Evolutionary conservation across 2,329 filamentous ascomycete genomes (phyloP).

Genomic region (Dactylellina leptospora): DNA sequence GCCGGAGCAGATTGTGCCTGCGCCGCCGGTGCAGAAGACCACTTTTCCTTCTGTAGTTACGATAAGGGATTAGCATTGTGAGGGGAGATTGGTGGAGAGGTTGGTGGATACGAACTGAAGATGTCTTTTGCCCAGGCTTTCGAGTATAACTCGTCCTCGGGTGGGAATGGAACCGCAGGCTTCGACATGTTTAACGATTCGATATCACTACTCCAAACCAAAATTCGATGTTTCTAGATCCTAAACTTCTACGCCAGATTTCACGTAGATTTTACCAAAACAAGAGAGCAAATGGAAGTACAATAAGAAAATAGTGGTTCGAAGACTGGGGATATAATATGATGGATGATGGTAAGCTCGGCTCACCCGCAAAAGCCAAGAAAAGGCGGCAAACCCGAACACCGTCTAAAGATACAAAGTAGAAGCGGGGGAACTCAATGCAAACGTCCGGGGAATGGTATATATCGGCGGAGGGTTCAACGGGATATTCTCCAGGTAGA

Average conservation of each 20-base stretch:
- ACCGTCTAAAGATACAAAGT: neutral
- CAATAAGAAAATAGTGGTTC: neutral
- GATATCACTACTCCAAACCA: neutral
- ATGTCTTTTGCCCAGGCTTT: constrained; percentile 55
- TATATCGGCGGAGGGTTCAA: constrained; percentile 25
- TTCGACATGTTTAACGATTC: constrained; percentile 27
- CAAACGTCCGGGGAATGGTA: neutral
- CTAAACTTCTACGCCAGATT: neutral
- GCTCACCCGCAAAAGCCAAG: constrained; percentile 18
- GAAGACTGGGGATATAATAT: neutral
- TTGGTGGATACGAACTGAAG: constrained; percentile 47
- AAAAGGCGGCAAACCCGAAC: constrained; percentile 17
- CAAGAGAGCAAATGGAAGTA: neutral
- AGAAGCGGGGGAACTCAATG: no score
- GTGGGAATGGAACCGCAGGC: constrained; percentile 37
- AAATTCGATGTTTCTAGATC: no score
- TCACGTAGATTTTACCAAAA: neutral
- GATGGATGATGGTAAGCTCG: neutral
- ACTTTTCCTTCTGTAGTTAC: constrained; percentile 76
- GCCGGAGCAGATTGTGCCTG: constrained; percentile 87
- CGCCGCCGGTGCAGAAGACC: constrained; percentile 92
- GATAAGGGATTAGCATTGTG: neutral
- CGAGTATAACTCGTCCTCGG: constrained; percentile 52
- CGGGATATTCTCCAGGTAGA: constrained; percentile 18
- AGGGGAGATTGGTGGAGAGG: neutral